Evolutionary conservation across 2,329 filamentous ascomycete species (phyloP), one percentile per base, ranked within the genome.

Genomic region (Diaporthe citriasiana): DNA sequence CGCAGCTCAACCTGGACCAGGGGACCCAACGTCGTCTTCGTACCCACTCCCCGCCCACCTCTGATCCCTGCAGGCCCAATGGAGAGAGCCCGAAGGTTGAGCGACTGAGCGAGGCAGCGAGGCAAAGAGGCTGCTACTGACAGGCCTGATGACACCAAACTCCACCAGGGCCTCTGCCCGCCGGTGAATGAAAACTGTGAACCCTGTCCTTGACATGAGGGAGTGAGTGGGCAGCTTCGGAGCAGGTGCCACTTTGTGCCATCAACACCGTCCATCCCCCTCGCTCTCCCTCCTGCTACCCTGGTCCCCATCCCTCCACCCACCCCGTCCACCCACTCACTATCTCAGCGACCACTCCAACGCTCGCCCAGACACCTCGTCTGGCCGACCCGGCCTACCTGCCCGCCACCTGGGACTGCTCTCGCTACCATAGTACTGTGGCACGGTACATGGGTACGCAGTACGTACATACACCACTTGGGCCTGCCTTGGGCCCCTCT

Each of bases 171-270:
- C 70, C 50, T 60, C 70, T 71, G 69, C 69, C 70, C 70, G 70
- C 70, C 45, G 45, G 70, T 51, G 56, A 68, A 68, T 68, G 63
- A 47, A 68, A 71, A 53, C 25, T 63, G 56, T 60, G 56, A 59
- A 71, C 70, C 70, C 56, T 53, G 55, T 63, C 70, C 70, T 71
- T 59, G 69, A 53, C 55, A 50, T 68, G 71, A 53, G 38, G 55
- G 65, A 70, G 63, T 38, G 71, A 55, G 53, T 56, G 56, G 63
- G 63, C 42, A 73, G 71, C 50, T 42, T 53, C 72, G 72, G 72
- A 73, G 72, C 65, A 73, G 57, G 72, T 73, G 72, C 72, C 72
- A 73, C 63, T 53, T 73, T 60, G 65, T 73, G 72, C 57, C 70
- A 66, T 68, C 50, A 56, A 42, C 59, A 72, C 70, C 55, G 65